Conservation (phyloP, 2,329 filamentous ascomycete genomes). For the Colletotrichum musicola region DNA sequence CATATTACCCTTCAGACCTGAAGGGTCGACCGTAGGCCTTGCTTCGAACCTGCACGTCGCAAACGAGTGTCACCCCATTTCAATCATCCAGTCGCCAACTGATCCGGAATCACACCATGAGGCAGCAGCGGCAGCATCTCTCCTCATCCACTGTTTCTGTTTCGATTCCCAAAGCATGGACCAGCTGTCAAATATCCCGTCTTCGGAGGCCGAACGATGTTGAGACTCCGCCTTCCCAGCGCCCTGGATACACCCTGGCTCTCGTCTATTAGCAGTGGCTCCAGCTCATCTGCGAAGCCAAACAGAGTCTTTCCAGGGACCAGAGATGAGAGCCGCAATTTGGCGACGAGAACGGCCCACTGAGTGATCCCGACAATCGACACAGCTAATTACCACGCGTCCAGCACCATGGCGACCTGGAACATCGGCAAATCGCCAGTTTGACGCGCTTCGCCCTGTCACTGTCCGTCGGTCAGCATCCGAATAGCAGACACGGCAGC, state of each 20-base stretch:
- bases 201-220: neutral
- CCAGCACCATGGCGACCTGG: neutral
- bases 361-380: neutral
- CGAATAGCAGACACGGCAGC: conserved; percentile 5
- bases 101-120: too few species aligned
- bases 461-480: conserved; percentile 11
- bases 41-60: too few species aligned
- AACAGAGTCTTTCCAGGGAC: neutral
- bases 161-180: conserved; percentile 15
- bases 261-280: conserved; percentile 5
- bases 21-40: too few species aligned
- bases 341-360: conserved; percentile 1
- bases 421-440: neutral
- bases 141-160: neutral
- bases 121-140: too few species aligned
- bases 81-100: too few species aligned
- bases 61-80: too few species aligned
- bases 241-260: conserved; percentile 22
- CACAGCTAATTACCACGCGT: neutral
- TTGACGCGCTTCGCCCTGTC: neutral
- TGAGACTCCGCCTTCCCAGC: conserved; percentile 21
- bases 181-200: conserved; percentile 19
- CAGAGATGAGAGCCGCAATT: neutral
- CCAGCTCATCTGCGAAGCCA: conserved; percentile 2
- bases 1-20: conserved; percentile 6